Evolutionary conservation across 2,329 filamentous ascomycete species (phyloP), one percentile per base, ranked within the genome.

Genomic region (Microcyclospora pomicola): DNA sequence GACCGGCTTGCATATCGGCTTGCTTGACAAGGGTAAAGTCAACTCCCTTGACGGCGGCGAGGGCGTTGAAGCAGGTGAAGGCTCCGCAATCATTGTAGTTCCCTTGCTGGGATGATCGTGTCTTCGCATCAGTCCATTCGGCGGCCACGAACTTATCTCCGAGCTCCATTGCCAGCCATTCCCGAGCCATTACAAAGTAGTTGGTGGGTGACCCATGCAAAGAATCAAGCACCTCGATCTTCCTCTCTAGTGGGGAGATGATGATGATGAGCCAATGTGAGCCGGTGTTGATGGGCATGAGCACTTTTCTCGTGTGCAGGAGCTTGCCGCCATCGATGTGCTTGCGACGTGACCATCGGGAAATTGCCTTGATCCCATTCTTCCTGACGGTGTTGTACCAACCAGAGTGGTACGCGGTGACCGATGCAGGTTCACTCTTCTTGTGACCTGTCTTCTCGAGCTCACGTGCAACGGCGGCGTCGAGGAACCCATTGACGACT

Each of bases 41-140:
- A 15, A 77, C 67, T 48, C 80, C 77, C 35, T 67, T 56, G 2
- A 66, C 58, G 27, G 65, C 50, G 39, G 75, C 81, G 34, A 84
- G 69, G 12, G 73, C 77, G 51, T 87, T 88, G 13, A 81, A 73
- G 46, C 83, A 75, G 11, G 78, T 73, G 54, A 84, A 83, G 3
- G 85, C 73, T n/a, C 82, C 82, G 48, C 82, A 87, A 54, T 87
- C 82, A 51, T 71, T 75, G 1, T 70, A 69, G 51, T 87, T 87
- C 16, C 61, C 65, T 55, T 87, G 82, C 2, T 45, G 49, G 0
- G 73, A 68, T 28, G 71, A 72, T 12, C 59, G 56, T 33, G 69
- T 64, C n/a, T 59, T 54, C 6, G 71, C 60, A 1, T 48, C 61
- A 15, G 56, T 63, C 82, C 82, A 87, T 31, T 82, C 76, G 2